A percentile compares a stretch with the other conserved stretches of the same genome.
Conservation (phyloP, 2,329 filamentous ascomycete species). For the Botrytis sinoallii region DNA sequence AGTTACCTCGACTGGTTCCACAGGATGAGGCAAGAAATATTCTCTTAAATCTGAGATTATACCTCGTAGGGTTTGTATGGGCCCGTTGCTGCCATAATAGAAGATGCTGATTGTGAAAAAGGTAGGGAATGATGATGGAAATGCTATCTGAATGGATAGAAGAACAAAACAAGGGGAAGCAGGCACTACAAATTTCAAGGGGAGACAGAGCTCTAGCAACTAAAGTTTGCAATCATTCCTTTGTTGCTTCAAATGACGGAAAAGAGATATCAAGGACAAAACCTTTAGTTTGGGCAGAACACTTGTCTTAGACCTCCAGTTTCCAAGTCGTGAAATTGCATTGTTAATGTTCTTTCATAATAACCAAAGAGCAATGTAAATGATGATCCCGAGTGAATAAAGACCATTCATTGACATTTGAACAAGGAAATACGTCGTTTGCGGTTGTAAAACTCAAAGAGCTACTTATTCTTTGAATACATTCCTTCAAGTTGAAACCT, state of each 20-base stretch:
- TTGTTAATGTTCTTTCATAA: background rate
- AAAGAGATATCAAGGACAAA: background rate
- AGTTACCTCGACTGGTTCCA: background rate
- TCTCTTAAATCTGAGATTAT: background rate
- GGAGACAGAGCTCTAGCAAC: background rate
- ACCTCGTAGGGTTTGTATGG: background rate
- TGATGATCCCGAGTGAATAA: background rate
- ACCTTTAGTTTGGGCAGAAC: background rate
- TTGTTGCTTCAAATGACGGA: background rate
- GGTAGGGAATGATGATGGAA: background rate
- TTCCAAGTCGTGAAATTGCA: background rate
- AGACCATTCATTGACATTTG: background rate
- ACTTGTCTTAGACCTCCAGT: background rate
- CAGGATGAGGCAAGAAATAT: slow-evolving; percentile 5
- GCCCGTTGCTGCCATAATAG: background rate
- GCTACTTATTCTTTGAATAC: background rate
- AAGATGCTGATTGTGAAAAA: background rate
- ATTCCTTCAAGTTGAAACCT: slow-evolving; percentile 3
- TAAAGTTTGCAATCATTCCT: background rate
- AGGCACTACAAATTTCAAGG: background rate
- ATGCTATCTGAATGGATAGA: slow-evolving; percentile 2
- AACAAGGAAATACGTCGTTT: slow-evolving; percentile 7
- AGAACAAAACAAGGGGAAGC: background rate
- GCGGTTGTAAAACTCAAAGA: slow-evolving; percentile 6
- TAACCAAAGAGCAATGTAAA: background rate